These are phyloP conservation scores for Cucurbita argyrosperma DNA, from an alignment of 306 rosid species.

Conservation along the genomic window DNA sequence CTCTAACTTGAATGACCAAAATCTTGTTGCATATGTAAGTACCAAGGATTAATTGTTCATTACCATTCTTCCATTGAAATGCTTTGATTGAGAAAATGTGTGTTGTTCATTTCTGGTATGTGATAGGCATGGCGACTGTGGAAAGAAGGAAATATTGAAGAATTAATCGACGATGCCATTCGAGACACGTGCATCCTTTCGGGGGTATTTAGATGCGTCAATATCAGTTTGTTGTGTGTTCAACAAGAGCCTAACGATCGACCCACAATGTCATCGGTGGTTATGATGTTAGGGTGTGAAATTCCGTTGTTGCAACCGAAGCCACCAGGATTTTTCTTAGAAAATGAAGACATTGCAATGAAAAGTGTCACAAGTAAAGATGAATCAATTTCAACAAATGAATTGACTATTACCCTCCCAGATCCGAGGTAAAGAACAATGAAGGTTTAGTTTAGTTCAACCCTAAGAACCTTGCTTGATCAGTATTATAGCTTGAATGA, in stretches of 20 bases:
- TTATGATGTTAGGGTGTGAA: conserved; percentile 14
- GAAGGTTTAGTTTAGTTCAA: neutral
- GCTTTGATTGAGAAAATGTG: neutral
- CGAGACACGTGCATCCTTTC: neutral
- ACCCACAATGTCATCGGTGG: conserved; percentile 20
- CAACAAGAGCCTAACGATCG: conserved; percentile 11
- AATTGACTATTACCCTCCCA: neutral
- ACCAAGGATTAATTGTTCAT: neutral
- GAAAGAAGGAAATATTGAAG: conserved; percentile 10
- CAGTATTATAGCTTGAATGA: neutral
- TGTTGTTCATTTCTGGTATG: neutral
- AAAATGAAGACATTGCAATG: neutral
- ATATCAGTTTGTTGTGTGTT: conserved; percentile 14
- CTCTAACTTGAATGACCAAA: neutral
- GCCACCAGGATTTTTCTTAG: conserved; percentile 8
- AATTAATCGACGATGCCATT: conserved; percentile 7
- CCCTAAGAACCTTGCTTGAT: neutral
- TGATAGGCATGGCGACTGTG: conserved; percentile 19
- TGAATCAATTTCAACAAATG: neutral
- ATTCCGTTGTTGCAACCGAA: conserved; percentile 9
- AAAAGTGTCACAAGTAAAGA: neutral
- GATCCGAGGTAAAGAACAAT: neutral
- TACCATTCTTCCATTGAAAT: neutral
- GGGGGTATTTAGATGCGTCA: conserved; percentile 5
- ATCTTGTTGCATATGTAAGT: neutral